A percentile compares a stretch with the other conserved stretches of the same genome.
Evolutionary conservation across 345 rosid genomes (phyloP).

Genomic region (Gossypium longicalyx): DNA sequence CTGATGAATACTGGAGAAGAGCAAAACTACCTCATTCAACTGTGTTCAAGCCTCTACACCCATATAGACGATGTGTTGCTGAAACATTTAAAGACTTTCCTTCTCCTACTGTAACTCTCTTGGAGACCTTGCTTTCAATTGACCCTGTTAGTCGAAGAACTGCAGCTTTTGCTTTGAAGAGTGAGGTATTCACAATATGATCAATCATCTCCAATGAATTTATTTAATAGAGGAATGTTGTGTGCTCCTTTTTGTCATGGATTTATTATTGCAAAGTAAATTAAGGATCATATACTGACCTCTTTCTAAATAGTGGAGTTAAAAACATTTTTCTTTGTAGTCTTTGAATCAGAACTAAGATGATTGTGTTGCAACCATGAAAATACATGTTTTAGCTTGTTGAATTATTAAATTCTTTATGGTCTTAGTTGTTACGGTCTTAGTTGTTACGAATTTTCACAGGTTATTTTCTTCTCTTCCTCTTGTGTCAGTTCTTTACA

Average conservation of each 20-base stretch:
- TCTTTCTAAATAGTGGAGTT: not conserved
- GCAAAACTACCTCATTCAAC: conserved; percentile 60
- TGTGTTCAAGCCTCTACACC: conserved; percentile 70
- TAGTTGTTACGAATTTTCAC: not conserved
- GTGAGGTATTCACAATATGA: conserved; percentile 50
- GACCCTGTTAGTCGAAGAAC: conserved; percentile 79
- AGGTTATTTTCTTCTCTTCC: not conserved
- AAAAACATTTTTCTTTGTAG: not conserved
- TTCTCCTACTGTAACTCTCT: conserved; percentile 48
- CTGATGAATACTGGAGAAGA: conserved; percentile 72
- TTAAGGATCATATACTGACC: not conserved
- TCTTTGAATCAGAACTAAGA: not conserved
- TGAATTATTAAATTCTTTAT: not conserved
- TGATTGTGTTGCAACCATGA: not conserved
- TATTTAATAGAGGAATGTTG: not conserved
- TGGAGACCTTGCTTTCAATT: conserved; percentile 70
- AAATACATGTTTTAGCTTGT: not conserved
- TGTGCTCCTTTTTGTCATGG: not conserved
- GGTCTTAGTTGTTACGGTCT: not conserved
- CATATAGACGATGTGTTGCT: conserved; percentile 55
- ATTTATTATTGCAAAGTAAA: not conserved
- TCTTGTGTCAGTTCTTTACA: conserved; percentile 55
- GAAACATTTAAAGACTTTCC: conserved; percentile 68
- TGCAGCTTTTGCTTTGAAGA: conserved; percentile 68
- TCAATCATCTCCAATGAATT: not conserved